phyloP scores from a whole-genome alignment of 495 filamentous ascomycete species.

The Podospora bellae-mahoneyi region DNA sequence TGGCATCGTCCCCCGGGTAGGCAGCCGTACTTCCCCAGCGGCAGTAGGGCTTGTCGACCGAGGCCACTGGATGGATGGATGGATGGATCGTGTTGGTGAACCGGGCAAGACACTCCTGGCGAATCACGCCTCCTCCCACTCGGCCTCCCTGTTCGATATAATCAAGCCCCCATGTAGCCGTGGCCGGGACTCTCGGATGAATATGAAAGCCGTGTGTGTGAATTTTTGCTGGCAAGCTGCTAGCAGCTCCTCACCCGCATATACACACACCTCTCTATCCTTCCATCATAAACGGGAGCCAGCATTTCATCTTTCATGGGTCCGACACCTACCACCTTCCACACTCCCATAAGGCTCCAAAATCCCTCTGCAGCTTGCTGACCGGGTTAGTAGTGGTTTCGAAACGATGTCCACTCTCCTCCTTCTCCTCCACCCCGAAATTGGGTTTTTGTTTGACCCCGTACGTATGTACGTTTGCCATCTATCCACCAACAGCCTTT shows the following conservation, averaged over 20 bases:
- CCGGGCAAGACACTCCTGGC: constrained; percentile 1
- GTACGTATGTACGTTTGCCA: constrained; percentile 35
- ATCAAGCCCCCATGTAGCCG: neutral
- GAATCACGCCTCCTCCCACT: neutral
- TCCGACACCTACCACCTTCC: neutral
- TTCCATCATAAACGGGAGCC: neutral
- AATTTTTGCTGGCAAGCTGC: neutral
- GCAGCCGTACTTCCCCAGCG: constrained; percentile 56
- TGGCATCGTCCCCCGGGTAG: constrained; percentile 24
- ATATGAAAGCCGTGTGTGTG: neutral
- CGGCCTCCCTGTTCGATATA: neutral
- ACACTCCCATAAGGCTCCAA: constrained; percentile 36
- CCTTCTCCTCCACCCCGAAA: constrained; percentile 32
- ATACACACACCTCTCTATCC: no score
- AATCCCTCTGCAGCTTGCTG: constrained; percentile 43
- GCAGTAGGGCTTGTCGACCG: constrained; percentile 45
- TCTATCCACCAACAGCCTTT: constrained; percentile 52
- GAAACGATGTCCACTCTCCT: constrained; percentile 46
- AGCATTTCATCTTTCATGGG: neutral
- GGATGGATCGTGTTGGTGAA: neutral
- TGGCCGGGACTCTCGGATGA: neutral
- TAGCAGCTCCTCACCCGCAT: neutral
- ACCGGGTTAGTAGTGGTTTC: constrained; percentile 56
- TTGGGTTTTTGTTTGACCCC: constrained; percentile 52
- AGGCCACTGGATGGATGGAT: constrained; percentile 16